Conservation (phyloP, 2,329 filamentous ascomycete species). For the Scedosporium minutisporum region DNA sequence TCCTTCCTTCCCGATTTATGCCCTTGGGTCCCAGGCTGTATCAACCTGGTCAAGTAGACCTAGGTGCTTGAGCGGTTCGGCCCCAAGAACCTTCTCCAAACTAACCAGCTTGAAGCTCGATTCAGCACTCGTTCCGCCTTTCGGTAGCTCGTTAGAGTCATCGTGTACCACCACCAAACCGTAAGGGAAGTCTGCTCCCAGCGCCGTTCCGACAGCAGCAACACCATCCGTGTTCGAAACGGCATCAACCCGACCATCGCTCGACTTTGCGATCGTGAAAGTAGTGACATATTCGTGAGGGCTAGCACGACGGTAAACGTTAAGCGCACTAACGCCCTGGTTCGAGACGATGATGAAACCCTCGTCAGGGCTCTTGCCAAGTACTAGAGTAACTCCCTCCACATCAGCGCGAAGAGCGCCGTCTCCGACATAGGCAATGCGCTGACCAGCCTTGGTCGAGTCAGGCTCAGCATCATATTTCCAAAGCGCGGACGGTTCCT, state of each 20-base stretch:
- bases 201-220: conserved; percentile 30
- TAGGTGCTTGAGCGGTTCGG: conserved; percentile 6
- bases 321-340: conserved; percentile 43
- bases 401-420: conserved; percentile 40
- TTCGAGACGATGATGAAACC: conserved; percentile 43
- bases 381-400: conserved; percentile 42
- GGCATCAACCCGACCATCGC: conserved; percentile 31
- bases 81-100: conserved; percentile 28
- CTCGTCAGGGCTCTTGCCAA: conserved; percentile 29
- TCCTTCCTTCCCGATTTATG: background rate
- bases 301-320: conserved; percentile 36
- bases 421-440: conserved; percentile 33
- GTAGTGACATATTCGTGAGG: conserved; percentile 40
- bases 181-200: conserved; percentile 30
- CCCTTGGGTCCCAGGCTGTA: conserved; percentile 3
- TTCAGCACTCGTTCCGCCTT: conserved; percentile 32
- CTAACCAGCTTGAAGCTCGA: conserved; percentile 42
- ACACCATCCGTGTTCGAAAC: conserved; percentile 46
- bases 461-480: conserved; percentile 41
- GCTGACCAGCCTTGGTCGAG: conserved; percentile 21
- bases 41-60: conserved; percentile 3
- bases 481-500: conserved; percentile 43
- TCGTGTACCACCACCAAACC: conserved; percentile 43
- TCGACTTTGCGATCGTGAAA: conserved; percentile 34
- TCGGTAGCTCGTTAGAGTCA: conserved; percentile 40